Conservation (phyloP, 2,329 filamentous ascomycete species). For the Aspergillus persii region DNA sequence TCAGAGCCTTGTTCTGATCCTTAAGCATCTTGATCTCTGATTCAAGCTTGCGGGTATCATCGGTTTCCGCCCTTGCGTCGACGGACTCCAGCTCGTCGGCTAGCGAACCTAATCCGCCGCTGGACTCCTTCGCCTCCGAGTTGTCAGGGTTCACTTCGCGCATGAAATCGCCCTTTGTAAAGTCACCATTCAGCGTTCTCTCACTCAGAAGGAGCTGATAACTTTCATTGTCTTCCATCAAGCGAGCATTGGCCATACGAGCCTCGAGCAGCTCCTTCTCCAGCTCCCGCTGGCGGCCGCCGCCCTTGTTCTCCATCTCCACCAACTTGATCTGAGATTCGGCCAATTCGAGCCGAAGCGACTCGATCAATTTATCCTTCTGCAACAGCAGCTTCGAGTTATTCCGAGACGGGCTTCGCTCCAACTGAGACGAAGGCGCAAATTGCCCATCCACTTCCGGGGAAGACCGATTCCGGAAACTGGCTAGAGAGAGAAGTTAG, state of each 20-base stretch:
- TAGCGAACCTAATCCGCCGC: constrained; percentile 54
- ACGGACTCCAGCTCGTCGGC: constrained; percentile 84
- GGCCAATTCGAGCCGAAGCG: constrained; percentile 83
- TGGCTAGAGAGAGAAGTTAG: constrained; percentile 33
- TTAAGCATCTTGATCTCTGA: constrained; percentile 74
- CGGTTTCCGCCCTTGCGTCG: constrained; percentile 60
- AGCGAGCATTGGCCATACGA: constrained; percentile 88
- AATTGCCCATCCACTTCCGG: constrained; percentile 76
- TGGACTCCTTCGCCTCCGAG: constrained; percentile 45
- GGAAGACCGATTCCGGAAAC: constrained; percentile 53
- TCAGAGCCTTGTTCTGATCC: constrained; percentile 96
- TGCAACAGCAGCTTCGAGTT: constrained; percentile 88
- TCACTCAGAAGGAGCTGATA: constrained; percentile 94
- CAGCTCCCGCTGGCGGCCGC: constrained; percentile 82
- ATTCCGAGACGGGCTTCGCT: constrained; percentile 84
- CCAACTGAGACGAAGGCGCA: constrained; percentile 77
- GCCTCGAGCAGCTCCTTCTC: constrained; percentile 87
- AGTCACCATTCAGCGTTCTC: constrained; percentile 92
- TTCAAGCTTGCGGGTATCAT: constrained; percentile 67
- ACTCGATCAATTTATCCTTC: constrained; percentile 96
- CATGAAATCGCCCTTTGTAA: constrained; percentile 78
- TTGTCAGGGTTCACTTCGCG: constrained; percentile 46
- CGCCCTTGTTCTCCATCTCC: constrained; percentile 89
- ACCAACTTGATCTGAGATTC: constrained; percentile 94
- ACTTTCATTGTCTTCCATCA: constrained; percentile 99